Evolutionary conservation across 164 flowering plant species (phyloP), one percentile per base, ranked within the genome.

Genomic region (Tetrastigma voinierianum): DNA sequence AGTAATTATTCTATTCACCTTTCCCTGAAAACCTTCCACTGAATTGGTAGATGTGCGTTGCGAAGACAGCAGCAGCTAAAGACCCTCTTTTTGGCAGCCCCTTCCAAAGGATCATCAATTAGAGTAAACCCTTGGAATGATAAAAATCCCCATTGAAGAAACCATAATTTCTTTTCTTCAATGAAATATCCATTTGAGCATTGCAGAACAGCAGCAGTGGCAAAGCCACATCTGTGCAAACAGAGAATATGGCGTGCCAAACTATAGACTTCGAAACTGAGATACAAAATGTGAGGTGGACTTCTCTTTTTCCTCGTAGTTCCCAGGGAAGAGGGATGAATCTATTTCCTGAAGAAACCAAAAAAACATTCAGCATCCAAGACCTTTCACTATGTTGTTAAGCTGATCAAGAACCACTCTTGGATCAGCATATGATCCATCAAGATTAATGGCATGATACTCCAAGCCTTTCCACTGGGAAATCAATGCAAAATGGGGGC

Each of bases 401-500:
- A 96, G 87, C 67, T 66, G 76, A 14, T 78, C 74, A 24, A 87
- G 69, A 15, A 96, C 97, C 10, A 65, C 81, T 40, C 32, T 25
- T 3, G 97, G 90, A 8, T 85, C 65, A 8, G 95, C 99, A 73
- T 77, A 58, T 46, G 97, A 89, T 13, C 90, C 97, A 1, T 9
- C 57, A 11, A 96, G 87, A 68, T 89, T 72, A 32, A 96, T 87
- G 51, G 96, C 82, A 62, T 87, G 88, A 70, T 96, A 96, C 64
- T 86, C 84, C 73, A 96, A 72, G 15, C 99, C 99, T 77, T 84
- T 90, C 99, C 99, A 96, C 56, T 72, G 71, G 1, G 97, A 75
- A 46, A 96, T 93, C 71, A 88, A 67, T 9, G 67, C 74, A 70
- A 96, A 96, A 84, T 96, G 99, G 0, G 99, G 99, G 3, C 99